Percentiles rank a stretch among this genome's conserved stretches.
phyloP scores from a whole-genome alignment of 257 asterid species.

The Catharanthus roseus region DNA sequence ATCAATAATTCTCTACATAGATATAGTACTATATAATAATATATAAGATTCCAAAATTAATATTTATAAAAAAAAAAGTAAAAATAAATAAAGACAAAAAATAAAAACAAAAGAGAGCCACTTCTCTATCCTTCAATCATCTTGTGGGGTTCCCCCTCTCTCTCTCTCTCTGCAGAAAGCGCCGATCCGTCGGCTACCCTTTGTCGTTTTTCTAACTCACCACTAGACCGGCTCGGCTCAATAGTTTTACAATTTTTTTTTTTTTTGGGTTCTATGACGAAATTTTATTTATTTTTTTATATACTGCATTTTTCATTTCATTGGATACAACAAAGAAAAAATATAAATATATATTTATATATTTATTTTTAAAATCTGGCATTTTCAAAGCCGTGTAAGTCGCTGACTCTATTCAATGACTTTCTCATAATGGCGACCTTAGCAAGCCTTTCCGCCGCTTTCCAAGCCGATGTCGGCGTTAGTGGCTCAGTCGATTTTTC shows the following conservation, averaged over 20 bases:
- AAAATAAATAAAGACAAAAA: slow-evolving; percentile 1
- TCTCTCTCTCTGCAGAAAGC: slow-evolving; percentile 39
- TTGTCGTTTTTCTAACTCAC: slow-evolving; percentile 13
- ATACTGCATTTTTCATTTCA: slow-evolving; percentile 16
- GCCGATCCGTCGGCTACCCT: slow-evolving; percentile 38
- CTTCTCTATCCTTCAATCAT: slow-evolving; percentile 25
- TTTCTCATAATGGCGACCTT: slow-evolving; percentile 94
- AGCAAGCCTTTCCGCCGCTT: slow-evolving; percentile 97
- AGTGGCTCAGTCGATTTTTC: slow-evolving; percentile 65
- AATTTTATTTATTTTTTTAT: slow-evolving; percentile 1
- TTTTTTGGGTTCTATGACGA: background rate
- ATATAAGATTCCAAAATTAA: background rate
- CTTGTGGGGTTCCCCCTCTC: slow-evolving; percentile 27
- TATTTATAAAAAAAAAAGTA: slow-evolving; percentile 4
- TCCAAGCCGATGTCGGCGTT: slow-evolving; percentile 99
- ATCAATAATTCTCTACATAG: slow-evolving; percentile 31
- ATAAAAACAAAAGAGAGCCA: slow-evolving; percentile 25
- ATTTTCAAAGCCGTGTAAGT: slow-evolving; percentile 90
- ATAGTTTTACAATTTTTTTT: background rate
- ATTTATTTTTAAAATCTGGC: slow-evolving; percentile 91
- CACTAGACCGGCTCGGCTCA: background rate
- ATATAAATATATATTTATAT: background rate
- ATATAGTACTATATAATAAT: too few species aligned
- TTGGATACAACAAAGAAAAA: background rate
- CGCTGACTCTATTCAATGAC: slow-evolving; percentile 93